Evolutionary conservation across 352 stramenopile species (phyloP).

Genomic region (Phytophthora hibernalis): DNA sequence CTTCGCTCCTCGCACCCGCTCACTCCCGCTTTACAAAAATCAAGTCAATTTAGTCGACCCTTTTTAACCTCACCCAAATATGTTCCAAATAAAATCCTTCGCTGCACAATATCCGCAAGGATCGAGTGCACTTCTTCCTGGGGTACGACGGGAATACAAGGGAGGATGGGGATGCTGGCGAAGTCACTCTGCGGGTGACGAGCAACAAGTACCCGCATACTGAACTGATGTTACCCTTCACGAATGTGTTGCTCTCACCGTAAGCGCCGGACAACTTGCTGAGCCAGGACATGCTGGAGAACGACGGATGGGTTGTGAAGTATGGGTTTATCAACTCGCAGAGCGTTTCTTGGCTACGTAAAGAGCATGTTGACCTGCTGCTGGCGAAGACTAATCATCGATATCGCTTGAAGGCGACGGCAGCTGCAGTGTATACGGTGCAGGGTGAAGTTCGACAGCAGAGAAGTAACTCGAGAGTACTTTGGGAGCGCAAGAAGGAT

Average conservation of each 20-base stretch:
- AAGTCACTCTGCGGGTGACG: background rate
- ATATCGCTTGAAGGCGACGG: background rate
- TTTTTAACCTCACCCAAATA: too few species aligned
- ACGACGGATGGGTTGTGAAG: constrained; percentile 7
- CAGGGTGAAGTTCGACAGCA: background rate
- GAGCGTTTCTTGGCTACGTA: constrained; percentile 3
- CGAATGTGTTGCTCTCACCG: constrained; percentile 5
- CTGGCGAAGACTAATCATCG: background rate
- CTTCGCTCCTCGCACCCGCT: too few species aligned
- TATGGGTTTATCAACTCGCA: background rate
- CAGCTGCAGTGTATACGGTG: background rate
- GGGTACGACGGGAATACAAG: background rate
- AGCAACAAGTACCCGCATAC: constrained; percentile 14
- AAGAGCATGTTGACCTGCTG: background rate
- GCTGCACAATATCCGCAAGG: background rate
- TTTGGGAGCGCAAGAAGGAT: background rate
- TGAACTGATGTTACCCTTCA: constrained; percentile 1
- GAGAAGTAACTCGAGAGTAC: background rate
- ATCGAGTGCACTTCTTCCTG: background rate
- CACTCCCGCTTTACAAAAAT: too few species aligned
- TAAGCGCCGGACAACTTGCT: constrained; percentile 20
- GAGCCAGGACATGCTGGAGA: constrained; percentile 9
- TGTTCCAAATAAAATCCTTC: too few species aligned
- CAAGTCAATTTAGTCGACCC: too few species aligned
- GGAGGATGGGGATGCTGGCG: background rate